Evolutionary conservation across 257 asterid genomes (phyloP).

Genomic region (Fraxinus pennsylvanica): DNA sequence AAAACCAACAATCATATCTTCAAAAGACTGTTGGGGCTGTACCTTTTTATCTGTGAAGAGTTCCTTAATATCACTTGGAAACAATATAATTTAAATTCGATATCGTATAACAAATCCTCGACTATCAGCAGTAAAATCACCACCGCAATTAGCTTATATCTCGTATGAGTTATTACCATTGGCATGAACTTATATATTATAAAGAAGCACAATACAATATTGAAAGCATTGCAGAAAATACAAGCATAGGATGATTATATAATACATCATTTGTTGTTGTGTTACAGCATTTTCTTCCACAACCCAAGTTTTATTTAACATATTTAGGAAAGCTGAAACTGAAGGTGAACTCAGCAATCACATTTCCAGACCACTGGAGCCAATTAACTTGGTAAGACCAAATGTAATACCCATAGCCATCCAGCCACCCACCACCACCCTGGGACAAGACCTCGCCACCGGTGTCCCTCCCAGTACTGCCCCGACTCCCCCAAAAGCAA

Average conservation of each 20-base stretch:
- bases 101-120: no score
- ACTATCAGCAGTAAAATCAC: no score
- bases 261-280: neutral
- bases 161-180: no score
- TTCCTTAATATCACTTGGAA: no score
- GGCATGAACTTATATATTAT: no score
- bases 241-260: neutral
- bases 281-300: no score
- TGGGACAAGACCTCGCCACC: slow-evolving; percentile 42
- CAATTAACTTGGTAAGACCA: slow-evolving; percentile 61
- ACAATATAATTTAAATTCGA: no score
- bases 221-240: neutral
- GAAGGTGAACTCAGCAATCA: slow-evolving; percentile 20
- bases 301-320: neutral
- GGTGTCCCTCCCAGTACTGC: slow-evolving; percentile 59
- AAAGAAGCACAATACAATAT: neutral
- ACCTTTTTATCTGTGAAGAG: no score
- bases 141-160: no score
- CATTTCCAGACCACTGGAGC: slow-evolving; percentile 44
- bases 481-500: slow-evolving; percentile 58
- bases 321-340: neutral
- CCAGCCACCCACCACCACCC: slow-evolving; percentile 82
- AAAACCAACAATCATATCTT: no score
- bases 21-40: no score
- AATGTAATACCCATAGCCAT: slow-evolving; percentile 81